phyloP scores from a whole-genome alignment of 176 grass and related monocot species.

The Panicum miliaceum region DNA sequence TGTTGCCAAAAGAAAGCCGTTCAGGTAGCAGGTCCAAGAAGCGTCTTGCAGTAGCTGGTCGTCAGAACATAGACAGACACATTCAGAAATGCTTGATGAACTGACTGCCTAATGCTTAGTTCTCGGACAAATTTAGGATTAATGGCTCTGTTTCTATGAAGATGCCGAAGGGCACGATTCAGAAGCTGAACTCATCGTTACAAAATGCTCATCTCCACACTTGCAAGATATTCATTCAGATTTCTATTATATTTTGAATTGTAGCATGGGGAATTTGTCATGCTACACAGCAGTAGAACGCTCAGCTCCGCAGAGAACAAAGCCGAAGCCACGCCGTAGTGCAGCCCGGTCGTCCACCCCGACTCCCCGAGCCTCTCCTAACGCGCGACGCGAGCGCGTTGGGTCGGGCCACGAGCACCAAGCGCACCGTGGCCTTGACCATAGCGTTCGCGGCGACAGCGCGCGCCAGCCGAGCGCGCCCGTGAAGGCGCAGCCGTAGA shows the following conservation, averaged over 20 bases:
- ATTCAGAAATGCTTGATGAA: too few relatives aligned
- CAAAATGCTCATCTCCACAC: neutral
- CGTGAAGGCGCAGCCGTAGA: slow-evolving; percentile 49
- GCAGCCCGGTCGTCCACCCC: too few relatives aligned
- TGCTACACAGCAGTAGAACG: neutral
- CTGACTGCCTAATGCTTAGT: too few relatives aligned
- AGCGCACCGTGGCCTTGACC: slow-evolving; percentile 27
- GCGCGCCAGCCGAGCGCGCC: slow-evolving; percentile 54
- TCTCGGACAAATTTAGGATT: too few relatives aligned
- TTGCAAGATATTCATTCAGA: neutral
- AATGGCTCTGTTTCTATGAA: too few relatives aligned
- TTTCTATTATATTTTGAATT: neutral
- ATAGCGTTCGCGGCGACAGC: slow-evolving; percentile 49
- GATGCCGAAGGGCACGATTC: too few relatives aligned
- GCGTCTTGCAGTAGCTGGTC: too few relatives aligned
- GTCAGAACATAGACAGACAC: too few relatives aligned
- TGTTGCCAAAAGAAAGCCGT: too few relatives aligned
- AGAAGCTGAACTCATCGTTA: too few relatives aligned
- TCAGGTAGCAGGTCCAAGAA: too few relatives aligned
- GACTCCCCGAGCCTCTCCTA: neutral
- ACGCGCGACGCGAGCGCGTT: slow-evolving; percentile 22
- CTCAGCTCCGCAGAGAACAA: neutral
- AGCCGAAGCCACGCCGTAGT: neutral
- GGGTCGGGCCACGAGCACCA: neutral
- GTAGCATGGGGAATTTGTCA: neutral